Conservation (phyloP, 257 asterid species). For the Capsicum baccatum region DNA sequence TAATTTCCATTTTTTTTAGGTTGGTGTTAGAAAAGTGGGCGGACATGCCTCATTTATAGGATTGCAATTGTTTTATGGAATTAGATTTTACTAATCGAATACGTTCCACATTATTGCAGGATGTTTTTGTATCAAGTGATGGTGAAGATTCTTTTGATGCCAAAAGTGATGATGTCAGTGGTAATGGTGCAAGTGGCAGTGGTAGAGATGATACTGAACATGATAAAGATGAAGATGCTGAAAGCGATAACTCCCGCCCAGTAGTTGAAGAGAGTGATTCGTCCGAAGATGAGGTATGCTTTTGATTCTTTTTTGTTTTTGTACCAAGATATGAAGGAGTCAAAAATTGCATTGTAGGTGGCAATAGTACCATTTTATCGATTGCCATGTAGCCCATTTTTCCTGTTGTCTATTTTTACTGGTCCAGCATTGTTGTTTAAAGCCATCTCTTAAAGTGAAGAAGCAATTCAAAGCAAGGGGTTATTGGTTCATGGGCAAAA, state of each 20-base stretch:
- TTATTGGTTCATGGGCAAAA: not conserved
- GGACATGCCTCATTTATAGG: not conserved
- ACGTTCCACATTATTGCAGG: constrained; percentile 40
- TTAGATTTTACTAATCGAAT: not conserved
- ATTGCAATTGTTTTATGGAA: not conserved
- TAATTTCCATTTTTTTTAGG: constrained; percentile 31
- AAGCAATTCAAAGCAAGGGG: not conserved
- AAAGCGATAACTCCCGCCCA: constrained; percentile 54
- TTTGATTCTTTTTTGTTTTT: not conserved
- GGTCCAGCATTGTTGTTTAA: not conserved
- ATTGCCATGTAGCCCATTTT: not conserved
- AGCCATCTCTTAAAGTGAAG: not conserved
- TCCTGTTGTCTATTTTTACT: not conserved
- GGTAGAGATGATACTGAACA: constrained; percentile 34
- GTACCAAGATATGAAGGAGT: not conserved
- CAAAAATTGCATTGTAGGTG: constrained; percentile 13
- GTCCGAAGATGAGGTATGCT: constrained; percentile 81
- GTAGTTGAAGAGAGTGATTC: constrained; percentile 78
- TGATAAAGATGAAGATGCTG: constrained; percentile 40
- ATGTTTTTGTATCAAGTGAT: constrained; percentile 48
- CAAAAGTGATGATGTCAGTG: constrained; percentile 24
- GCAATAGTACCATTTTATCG: not conserved
- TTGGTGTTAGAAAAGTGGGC: not conserved
- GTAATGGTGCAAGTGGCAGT: constrained; percentile 30
- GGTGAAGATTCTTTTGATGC: constrained; percentile 35